Evolutionary conservation across 169 alveolate genomes (phyloP).

Genomic region (Eimeria necatrix): DNA sequence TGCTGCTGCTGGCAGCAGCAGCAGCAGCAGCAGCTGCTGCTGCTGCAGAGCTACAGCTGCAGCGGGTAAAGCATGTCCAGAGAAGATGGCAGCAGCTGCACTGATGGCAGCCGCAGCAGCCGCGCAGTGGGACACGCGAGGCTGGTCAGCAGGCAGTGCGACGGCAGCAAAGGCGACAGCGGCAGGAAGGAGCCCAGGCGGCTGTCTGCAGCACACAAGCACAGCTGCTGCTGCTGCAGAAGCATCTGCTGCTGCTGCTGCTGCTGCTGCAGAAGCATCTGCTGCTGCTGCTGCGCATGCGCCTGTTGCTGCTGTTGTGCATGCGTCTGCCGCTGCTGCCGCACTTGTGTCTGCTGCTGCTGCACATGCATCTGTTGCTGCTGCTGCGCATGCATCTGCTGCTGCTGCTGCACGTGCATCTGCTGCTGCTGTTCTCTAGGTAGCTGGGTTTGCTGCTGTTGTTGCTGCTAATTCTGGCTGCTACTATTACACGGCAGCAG

Average conservation of each 20-base stretch:
- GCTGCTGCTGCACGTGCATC: not conserved
- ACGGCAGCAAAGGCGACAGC: not conserved
- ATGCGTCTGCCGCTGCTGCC: too few relatives aligned
- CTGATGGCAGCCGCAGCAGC: not conserved
- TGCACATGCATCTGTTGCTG: not conserved
- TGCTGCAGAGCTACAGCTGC: not conserved
- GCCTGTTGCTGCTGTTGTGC: too few relatives aligned
- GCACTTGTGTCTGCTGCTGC: too few relatives aligned
- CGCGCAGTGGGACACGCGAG: not conserved
- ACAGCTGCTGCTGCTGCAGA: not conserved
- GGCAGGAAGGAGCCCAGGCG: not conserved
- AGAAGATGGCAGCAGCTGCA: constrained; percentile 1
- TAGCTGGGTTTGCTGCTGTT: too few relatives aligned
- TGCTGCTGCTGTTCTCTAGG: too few relatives aligned
- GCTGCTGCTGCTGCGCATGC: too few relatives aligned
- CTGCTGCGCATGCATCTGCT: not conserved
- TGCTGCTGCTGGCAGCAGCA: not conserved
- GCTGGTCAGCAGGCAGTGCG: not conserved
- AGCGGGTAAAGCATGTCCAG: not conserved
- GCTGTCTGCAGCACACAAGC: constrained; percentile 10
- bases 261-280: too few relatives aligned
- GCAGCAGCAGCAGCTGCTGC: not conserved
- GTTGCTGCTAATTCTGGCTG: too few relatives aligned
- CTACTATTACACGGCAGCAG: too few relatives aligned
- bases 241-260: not conserved